These are phyloP conservation scores for Candida coquimbonensis DNA, from an alignment of 805 yeast genomes.

Conservation along the genomic window DNA sequence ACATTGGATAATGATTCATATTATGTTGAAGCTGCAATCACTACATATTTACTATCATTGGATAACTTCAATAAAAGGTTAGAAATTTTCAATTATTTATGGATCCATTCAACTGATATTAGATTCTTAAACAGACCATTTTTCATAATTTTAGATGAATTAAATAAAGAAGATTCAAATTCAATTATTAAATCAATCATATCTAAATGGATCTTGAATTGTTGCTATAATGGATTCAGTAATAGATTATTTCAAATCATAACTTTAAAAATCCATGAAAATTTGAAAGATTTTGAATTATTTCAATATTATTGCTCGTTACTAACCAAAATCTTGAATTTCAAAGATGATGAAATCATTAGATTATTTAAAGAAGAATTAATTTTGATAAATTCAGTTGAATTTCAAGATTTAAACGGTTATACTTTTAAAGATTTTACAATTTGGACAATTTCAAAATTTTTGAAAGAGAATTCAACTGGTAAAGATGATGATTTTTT, in stretches of 20 bases:
- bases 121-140: constrained; percentile 51
- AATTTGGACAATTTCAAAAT: constrained; percentile 38
- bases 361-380: constrained; percentile 51
- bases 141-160: constrained; percentile 59
- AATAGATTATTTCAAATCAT: constrained; percentile 56
- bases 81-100: constrained; percentile 54
- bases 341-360: constrained; percentile 36
- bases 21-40: constrained; percentile 67
- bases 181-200: constrained; percentile 30
- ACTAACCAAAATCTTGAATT: constrained; percentile 43
- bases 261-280: constrained; percentile 43
- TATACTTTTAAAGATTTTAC: constrained; percentile 59
- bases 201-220: constrained; percentile 41
- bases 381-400: constrained; percentile 45
- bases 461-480: constrained; percentile 27
- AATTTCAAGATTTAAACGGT: constrained; percentile 36
- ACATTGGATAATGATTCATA: constrained; percentile 44
- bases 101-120: constrained; percentile 65
- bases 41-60: constrained; percentile 43
- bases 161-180: constrained; percentile 29
- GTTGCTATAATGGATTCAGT: constrained; percentile 45
- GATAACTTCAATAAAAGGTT: constrained; percentile 35
- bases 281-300: constrained; percentile 53
- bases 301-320: constrained; percentile 57
- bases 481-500: constrained; percentile 23